Evolutionary conservation across 116 monocot species (phyloP).

Genomic region (Posidonia oceanica): DNA sequence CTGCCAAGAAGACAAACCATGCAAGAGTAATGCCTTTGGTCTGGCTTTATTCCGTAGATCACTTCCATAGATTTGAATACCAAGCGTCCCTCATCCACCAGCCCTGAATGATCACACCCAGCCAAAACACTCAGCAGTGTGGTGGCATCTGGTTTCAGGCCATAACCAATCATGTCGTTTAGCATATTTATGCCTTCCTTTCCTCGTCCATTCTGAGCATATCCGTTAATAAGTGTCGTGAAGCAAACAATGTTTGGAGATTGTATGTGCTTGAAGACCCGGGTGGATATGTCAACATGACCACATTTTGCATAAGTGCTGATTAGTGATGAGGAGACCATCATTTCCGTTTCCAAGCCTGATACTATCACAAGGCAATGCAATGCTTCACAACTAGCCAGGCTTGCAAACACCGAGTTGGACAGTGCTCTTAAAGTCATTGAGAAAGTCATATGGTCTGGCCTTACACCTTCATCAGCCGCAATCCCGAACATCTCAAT

Average conservation of each 20-base stretch:
- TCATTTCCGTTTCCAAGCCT: constrained; percentile 7
- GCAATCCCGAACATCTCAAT: constrained; percentile 9
- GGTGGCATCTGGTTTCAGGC: constrained; percentile 15
- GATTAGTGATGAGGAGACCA: constrained; percentile 20
- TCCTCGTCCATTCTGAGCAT: constrained; percentile 18
- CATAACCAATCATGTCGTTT: constrained; percentile 9
- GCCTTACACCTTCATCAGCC: constrained; percentile 5
- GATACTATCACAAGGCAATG: constrained; percentile 12
- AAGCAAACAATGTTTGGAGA: constrained; percentile 14
- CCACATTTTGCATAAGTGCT: constrained; percentile 19
- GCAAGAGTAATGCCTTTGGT: constrained; percentile 15
- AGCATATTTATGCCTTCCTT: constrained; percentile 7
- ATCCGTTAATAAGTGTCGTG: constrained; percentile 15
- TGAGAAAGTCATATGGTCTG: constrained; percentile 12
- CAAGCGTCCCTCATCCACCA: constrained; percentile 14
- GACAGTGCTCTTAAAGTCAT: constrained; percentile 4
- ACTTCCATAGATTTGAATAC: constrained; percentile 13
- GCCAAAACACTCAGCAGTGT: constrained; percentile 14
- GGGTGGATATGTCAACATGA: neutral
- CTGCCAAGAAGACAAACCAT: constrained; percentile 25
- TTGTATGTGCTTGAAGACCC: constrained; percentile 1
- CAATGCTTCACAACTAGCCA: neutral
- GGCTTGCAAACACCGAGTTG: constrained; percentile 5
- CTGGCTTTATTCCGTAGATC: constrained; percentile 10
- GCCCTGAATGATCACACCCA: constrained; percentile 19